phyloP scores from a whole-genome alignment of 352 stramenopile species.

The Phytopythium mirpurense region DNA sequence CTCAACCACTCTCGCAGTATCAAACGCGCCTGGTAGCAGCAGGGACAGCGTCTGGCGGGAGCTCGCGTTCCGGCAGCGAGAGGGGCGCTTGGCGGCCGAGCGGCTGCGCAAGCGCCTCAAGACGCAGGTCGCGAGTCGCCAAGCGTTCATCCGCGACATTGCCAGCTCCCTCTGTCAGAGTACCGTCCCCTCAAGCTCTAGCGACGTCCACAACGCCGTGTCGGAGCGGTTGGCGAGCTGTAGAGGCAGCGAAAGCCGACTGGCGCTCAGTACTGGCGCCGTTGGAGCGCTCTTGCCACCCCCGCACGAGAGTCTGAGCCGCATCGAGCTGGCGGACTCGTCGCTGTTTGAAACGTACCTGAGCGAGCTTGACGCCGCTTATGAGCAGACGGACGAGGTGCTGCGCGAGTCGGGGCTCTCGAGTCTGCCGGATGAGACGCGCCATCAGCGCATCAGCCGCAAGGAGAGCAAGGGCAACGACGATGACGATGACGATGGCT shows the following conservation, averaged over 20 bases:
- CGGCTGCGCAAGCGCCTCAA: constrained; percentile 1
- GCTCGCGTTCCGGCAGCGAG: constrained; percentile 4
- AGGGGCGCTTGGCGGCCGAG: constrained; percentile 6
- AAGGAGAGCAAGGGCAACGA: background rate
- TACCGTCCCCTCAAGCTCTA: background rate
- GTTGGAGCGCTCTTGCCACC: background rate
- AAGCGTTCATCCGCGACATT: constrained; percentile 5
- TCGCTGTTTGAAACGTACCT: constrained; percentile 25
- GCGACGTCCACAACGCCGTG: too few relatives aligned
- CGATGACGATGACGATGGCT: background rate
- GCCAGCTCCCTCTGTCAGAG: background rate
- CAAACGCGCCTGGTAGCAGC: background rate
- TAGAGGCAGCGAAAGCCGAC: background rate
- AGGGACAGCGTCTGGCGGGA: background rate
- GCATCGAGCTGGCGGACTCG: constrained; percentile 10
- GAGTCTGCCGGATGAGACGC: background rate
- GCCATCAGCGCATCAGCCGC: constrained; percentile 1
- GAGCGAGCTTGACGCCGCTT: constrained; percentile 19
- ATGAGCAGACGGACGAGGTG: constrained; percentile 21
- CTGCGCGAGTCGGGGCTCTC: constrained; percentile 1
- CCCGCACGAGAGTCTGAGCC: background rate
- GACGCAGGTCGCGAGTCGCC: constrained; percentile 5
- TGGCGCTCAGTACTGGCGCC: background rate
- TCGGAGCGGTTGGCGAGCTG: background rate
- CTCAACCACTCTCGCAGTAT: background rate